Evolutionary conservation across 345 rosid species (phyloP), one percentile per base, ranked within the genome.

Genomic region (Citrus sp.): DNA sequence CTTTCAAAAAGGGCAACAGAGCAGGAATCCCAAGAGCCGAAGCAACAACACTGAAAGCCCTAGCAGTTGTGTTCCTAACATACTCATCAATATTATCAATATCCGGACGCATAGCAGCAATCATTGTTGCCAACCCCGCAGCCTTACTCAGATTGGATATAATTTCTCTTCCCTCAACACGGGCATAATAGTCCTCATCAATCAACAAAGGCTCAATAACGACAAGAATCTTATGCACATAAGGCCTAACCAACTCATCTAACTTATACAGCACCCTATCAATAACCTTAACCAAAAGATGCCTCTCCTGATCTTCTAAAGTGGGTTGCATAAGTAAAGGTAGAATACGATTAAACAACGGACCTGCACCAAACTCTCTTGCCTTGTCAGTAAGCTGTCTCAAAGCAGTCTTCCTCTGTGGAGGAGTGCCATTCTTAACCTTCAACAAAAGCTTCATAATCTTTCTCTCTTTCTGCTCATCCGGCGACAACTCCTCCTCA

Each of bases 81-180:
- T 96, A 96, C 79, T 94, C 99, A 90, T 96, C 99, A 18, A 90
- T 92, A 79, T 96, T 92, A 77, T 96, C 99, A 80, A 96, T 96
- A 86, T 96, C 99, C 2, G 99, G 99, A 81, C 98, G 97, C 99
- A 94, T 96, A 56, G 98, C 99, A 82, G 99, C 99, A 86, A 96
- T 94, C 99, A 96, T 96, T 63, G 99, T 94, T 30, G 99, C 98
- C 89, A 96, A 87, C 76, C 98, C 99, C 65, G 98, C 99, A 40
- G 99, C 98, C 86, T 94, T 96, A 80, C 98, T 94, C 80, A 96
- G 86, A 87, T 96, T 96, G 70, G 99, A 96, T 80, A 96, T 96
- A 72, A 96, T 94, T 83, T 96, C 98, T 86, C 99, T 92, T 58
- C 99, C 99, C 84, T 96, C 99, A 22, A 94, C 98, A 77, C 98